These are phyloP conservation scores for Ogataea pini DNA, from an alignment of 805 yeast species.

Conservation along the genomic window DNA sequence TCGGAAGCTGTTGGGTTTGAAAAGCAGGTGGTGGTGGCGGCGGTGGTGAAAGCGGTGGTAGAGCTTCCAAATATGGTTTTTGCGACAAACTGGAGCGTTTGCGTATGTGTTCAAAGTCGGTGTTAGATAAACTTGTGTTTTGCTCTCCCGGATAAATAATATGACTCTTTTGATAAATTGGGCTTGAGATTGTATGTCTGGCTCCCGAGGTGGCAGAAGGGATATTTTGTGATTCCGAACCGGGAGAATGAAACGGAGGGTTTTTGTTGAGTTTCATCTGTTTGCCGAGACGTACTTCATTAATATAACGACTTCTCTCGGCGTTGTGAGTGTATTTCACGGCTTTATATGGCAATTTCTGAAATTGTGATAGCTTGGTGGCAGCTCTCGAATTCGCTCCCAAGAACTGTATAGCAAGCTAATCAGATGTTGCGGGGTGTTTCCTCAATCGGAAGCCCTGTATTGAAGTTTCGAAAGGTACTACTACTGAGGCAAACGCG, in stretches of 20 bases:
- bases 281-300: background rate
- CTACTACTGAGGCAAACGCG: background rate
- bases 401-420: background rate
- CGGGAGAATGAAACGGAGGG: background rate
- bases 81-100: background rate
- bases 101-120: background rate
- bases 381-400: conserved; percentile 1
- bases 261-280: conserved; percentile 1
- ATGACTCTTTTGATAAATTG: background rate
- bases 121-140: background rate
- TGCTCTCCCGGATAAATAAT: background rate
- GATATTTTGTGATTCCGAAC: background rate
- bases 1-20: background rate
- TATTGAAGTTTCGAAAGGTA: background rate
- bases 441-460: background rate
- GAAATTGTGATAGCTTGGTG: background rate
- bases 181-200: background rate
- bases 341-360: background rate
- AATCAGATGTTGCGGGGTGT: background rate
- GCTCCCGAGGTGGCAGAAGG: background rate
- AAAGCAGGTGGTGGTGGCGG: background rate
- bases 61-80: background rate
- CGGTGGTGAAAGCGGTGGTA: background rate
- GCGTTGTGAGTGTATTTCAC: background rate
- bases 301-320: background rate